Evolutionary conservation across 495 filamentous ascomycete species (phyloP), one percentile per base, ranked within the genome.

Genomic region (Lentithecium fluviatile): DNA sequence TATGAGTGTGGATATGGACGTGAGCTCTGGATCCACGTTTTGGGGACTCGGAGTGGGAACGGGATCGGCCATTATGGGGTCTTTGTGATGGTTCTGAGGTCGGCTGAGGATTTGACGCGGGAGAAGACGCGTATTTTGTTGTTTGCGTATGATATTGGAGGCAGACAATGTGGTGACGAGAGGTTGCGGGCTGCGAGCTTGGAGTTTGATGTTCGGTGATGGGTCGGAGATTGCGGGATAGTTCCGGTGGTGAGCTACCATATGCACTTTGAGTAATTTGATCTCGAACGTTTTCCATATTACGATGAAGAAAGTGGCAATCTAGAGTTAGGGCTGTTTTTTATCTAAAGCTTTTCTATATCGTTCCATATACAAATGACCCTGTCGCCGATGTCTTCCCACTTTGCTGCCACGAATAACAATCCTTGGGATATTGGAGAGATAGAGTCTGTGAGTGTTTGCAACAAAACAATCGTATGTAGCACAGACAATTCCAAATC

Each of bases 41-140:
- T 45, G 23, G 15, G 60, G 8, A 7, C 5, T 3, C 19, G 42
- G 43, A 38, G 34, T 58, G 21, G 51, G 52, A 7, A 34, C 20
- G 29, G 52, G 47, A 13, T 62, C 42, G 13, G 60, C 26, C 59
- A 62, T 62, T 34, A 19, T 45, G 45, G n/a, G 15, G 19, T 25
- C 38, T 23, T 34, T 20, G 24, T 11, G 36, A 25, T 7, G 4
- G 23, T 57, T 57, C 6, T 25, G 43, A 15, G 21, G 4, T 21
- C 8, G 43, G 36, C 52, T 23, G 10, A 11, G 37, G 40, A 13
- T 40, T 17, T 6, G 11, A 13, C 11, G 23, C 24, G 20, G 11
- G 36, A 13, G 2, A 21, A 8, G 4, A 21, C 17, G 29, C n/a
- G 13, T 13, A 34, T 6, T 36, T 26, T 10, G 29, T 43, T 32